These are phyloP conservation scores for Aechmea fasciata DNA, from an alignment of 176 grass and related monocot genomes.

Conservation along the genomic window DNA sequence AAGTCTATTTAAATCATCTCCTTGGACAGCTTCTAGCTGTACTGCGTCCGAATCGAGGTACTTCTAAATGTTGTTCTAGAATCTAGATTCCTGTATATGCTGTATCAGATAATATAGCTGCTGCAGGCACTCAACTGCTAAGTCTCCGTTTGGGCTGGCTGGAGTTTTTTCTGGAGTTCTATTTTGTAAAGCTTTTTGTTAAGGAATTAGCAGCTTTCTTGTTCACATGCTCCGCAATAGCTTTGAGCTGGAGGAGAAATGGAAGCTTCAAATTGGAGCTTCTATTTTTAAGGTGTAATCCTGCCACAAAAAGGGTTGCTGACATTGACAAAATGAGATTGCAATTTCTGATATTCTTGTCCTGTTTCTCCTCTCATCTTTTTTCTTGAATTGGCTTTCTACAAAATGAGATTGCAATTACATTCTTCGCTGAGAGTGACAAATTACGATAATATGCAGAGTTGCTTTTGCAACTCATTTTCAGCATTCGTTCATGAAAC, in stretches of 20 bases:
- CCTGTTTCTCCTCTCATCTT: not conserved
- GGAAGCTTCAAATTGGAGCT: too few species aligned
- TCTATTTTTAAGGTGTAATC: too few species aligned
- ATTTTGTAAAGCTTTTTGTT: too few species aligned
- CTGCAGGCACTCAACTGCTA: not conserved
- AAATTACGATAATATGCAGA: conserved; percentile 27
- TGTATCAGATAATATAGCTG: not conserved
- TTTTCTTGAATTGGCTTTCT: not conserved
- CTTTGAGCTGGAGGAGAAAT: too few species aligned
- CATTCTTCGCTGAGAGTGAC: not conserved
- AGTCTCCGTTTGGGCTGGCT: not conserved
- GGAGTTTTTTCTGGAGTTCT: too few species aligned
- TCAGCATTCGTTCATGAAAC: conserved; percentile 86
- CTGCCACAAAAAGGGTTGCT: too few species aligned
- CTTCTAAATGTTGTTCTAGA: conserved; percentile 2
- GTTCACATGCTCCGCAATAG: too few species aligned
- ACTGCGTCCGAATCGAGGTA: conserved; percentile 19
- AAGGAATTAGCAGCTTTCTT: too few species aligned
- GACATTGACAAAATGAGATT: too few species aligned
- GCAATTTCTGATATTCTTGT: too few species aligned
- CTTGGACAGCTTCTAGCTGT: conserved; percentile 15
- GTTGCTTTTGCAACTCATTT: conserved; percentile 59
- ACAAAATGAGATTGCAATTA: not conserved
- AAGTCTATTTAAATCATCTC: conserved; percentile 53
- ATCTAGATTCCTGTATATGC: not conserved